These are phyloP conservation scores for Cystodermella granulosa DNA, from an alignment of 1,284 basidiomycete species.

Conservation along the genomic window DNA sequence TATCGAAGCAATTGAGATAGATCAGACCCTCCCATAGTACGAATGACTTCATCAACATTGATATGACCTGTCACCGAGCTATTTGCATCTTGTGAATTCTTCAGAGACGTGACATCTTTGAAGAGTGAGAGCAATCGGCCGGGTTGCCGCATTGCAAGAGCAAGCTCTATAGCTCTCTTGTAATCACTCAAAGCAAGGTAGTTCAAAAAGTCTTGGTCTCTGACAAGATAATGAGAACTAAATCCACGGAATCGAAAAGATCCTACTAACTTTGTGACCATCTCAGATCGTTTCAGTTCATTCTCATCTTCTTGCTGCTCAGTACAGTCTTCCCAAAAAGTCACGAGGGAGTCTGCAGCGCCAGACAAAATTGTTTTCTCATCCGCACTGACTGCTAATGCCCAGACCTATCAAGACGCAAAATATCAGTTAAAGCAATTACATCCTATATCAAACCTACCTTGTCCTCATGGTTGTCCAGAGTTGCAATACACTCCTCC, in stretches of 20 bases:
- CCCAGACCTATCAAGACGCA: constrained; percentile 73
- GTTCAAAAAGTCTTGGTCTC: constrained; percentile 94
- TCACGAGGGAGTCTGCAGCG: constrained; percentile 89
- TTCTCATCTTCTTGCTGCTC: constrained; percentile 72
- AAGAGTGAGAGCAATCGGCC: constrained; percentile 83
- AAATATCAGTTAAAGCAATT: neutral
- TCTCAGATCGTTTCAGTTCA: constrained; percentile 63
- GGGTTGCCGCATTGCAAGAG: constrained; percentile 89
- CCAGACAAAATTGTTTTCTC: constrained; percentile 83
- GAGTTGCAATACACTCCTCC: constrained; percentile 81
- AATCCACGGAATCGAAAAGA: neutral
- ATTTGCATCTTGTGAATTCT: constrained; percentile 18
- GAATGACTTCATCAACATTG: constrained; percentile 79
- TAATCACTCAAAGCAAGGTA: constrained; percentile 87
- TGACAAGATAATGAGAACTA: constrained; percentile 29
- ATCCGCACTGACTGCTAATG: constrained; percentile 73
- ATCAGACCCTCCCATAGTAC: constrained; percentile 65
- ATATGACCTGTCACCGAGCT: constrained; percentile 58
- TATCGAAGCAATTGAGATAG: constrained; percentile 80
- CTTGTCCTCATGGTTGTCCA: constrained; percentile 97
- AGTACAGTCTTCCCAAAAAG: constrained; percentile 92
- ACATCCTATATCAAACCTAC: constrained; percentile 40
- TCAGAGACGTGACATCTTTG: constrained; percentile 50
- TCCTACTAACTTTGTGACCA: constrained; percentile 68
- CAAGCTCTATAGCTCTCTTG: constrained; percentile 83